Evolutionary conservation across 148 eudicot species (phyloP).

Genomic region (Drosera capensis): DNA sequence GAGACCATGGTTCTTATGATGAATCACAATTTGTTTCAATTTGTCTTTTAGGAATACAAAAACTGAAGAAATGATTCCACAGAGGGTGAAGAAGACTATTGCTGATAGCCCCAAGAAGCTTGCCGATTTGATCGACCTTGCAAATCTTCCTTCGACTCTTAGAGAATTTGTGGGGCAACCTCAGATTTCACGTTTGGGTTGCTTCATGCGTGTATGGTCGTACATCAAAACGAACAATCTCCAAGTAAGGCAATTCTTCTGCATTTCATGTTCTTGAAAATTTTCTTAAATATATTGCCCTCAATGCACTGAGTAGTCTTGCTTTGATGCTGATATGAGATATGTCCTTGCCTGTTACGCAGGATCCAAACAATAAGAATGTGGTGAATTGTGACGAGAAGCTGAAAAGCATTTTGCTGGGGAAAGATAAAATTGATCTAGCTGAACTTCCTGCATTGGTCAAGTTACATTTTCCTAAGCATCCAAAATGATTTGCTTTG

Average conservation of each 20-base stretch:
- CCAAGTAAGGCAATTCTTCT: slow-evolving; percentile 30
- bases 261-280: not conserved
- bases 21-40: too few relatives aligned
- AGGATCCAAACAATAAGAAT: slow-evolving; percentile 73
- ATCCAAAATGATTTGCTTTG: slow-evolving; percentile 32
- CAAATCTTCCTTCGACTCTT: slow-evolving; percentile 70
- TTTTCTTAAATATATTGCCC: not conserved
- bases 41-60: too few relatives aligned
- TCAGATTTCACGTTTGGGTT: slow-evolving; percentile 63
- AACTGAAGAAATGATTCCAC: slow-evolving; percentile 51
- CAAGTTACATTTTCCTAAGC: slow-evolving; percentile 83
- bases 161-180: slow-evolving; percentile 80
- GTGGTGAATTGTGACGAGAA: slow-evolving; percentile 76
- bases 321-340: slow-evolving; percentile 5
- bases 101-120: slow-evolving; percentile 75
- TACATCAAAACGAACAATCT: slow-evolving; percentile 78
- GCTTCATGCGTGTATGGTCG: slow-evolving; percentile 79
- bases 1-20: too few relatives aligned
- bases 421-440: slow-evolving; percentile 58
- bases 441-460: slow-evolving; percentile 78
- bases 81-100: slow-evolving; percentile 45
- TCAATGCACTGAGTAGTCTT: not conserved
- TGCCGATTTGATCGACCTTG: slow-evolving; percentile 66
- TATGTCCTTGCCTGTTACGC: slow-evolving; percentile 9
- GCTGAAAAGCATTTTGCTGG: slow-evolving; percentile 72